Conservation (phyloP, 352 stramenopile genomes). For the Globisporangium iwayamae region DNA sequence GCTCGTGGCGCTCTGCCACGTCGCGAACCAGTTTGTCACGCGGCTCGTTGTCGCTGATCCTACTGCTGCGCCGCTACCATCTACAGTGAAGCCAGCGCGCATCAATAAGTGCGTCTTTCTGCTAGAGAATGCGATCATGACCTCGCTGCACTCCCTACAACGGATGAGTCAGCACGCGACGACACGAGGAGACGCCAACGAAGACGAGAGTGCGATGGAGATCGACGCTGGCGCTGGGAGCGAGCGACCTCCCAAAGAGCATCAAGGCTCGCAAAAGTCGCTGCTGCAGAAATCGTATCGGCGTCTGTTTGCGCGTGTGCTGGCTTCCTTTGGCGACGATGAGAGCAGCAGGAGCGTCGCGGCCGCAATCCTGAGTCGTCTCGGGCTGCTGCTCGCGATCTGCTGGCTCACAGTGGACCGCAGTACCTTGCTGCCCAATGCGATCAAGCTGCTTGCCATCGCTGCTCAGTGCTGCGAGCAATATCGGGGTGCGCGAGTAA, state of each 20-base stretch:
- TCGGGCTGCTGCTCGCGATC: slow-evolving; percentile 9
- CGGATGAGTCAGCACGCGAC: neutral
- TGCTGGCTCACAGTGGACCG: slow-evolving; percentile 1
- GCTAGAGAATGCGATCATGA: slow-evolving; percentile 11
- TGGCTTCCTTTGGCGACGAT: neutral
- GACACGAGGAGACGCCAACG: too few species aligned
- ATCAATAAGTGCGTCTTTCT: neutral
- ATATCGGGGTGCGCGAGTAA: neutral
- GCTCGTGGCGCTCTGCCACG: slow-evolving; percentile 13
- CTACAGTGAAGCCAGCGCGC: neutral
- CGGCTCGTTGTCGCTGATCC: neutral
- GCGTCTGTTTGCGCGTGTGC: neutral
- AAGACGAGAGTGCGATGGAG: neutral
- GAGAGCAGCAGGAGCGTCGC: neutral
- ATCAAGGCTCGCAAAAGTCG: neutral
- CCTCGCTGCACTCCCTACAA: neutral
- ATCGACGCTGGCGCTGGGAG: neutral
- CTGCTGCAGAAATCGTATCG: neutral
- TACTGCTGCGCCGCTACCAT: neutral
- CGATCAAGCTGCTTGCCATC: slow-evolving; percentile 2
- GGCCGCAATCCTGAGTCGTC: slow-evolving; percentile 10
- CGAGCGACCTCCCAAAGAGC: neutral
- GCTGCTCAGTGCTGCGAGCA: slow-evolving; percentile 3
- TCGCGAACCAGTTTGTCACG: slow-evolving; percentile 3
- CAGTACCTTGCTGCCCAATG: neutral